These are phyloP conservation scores for Ustilago vetiveriae DNA, from an alignment of 1,284 basidiomycete genomes.

Conservation along the genomic window DNA sequence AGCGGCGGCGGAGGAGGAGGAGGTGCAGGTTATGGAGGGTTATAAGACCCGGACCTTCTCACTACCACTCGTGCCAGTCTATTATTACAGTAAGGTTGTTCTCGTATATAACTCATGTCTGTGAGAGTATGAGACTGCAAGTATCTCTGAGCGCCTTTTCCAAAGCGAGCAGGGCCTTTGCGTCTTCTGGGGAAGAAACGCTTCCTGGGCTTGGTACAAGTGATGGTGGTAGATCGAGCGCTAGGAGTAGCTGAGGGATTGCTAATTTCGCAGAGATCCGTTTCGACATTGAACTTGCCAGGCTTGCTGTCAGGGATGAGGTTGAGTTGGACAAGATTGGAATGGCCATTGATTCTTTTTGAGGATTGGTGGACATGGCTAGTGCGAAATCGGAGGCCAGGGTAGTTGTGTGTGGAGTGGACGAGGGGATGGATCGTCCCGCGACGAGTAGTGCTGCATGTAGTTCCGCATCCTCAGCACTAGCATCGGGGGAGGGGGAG, in stretches of 20 bases:
- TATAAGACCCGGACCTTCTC: too few relatives aligned
- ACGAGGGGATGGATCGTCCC: conserved; percentile 2
- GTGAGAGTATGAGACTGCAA: conserved; percentile 10
- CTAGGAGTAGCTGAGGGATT: conserved; percentile 49
- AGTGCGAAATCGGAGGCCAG: conserved; percentile 42
- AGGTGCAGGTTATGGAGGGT: conserved; percentile 22
- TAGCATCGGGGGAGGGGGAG: not conserved
- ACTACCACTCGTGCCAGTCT: too few relatives aligned
- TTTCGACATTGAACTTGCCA: conserved; percentile 22
- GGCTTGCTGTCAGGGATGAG: conserved; percentile 4
- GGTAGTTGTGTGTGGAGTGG: conserved; percentile 1
- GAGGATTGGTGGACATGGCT: conserved; percentile 32
- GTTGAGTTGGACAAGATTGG: conserved; percentile 8
- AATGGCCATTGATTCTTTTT: conserved; percentile 1
- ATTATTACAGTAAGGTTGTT: too few relatives aligned
- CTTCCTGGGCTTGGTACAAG: conserved; percentile 3
- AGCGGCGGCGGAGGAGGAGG: not conserved
- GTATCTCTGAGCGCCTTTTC: conserved; percentile 44
- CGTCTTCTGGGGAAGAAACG: conserved; percentile 30
- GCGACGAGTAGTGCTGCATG: conserved; percentile 15
- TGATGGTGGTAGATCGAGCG: conserved; percentile 38
- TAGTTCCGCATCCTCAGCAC: conserved; percentile 16
- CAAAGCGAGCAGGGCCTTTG: conserved; percentile 32
- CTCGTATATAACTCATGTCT: too few relatives aligned
- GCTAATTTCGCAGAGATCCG: conserved; percentile 19